These are phyloP conservation scores for Aspergillus bridgeri DNA, from an alignment of 495 filamentous ascomycete genomes.

Conservation along the genomic window DNA sequence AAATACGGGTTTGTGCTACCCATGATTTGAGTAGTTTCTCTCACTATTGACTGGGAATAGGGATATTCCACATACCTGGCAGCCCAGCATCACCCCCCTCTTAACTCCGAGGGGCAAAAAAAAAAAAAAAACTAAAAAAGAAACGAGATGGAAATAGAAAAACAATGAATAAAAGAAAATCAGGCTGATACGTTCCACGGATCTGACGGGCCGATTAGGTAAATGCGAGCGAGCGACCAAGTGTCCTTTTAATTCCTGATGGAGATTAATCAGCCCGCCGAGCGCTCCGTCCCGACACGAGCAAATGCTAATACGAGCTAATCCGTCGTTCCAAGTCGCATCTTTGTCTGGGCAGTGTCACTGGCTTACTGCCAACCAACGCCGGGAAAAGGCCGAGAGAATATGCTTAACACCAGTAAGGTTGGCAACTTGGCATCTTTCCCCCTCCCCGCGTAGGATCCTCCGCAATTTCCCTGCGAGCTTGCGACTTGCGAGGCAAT, in stretches of 20 bases:
- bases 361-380: constrained; percentile 1
- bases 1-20: too few species aligned
- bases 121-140: too few species aligned
- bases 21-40: too few species aligned
- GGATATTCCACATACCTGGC: too few species aligned
- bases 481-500: constrained; percentile 1
- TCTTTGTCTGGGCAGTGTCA: constrained; percentile 1
- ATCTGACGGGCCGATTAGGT: constrained; percentile 14
- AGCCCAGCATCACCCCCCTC: too few species aligned
- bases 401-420: constrained; percentile 50
- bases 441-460: constrained; percentile 19
- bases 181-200: constrained; percentile 8
- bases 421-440: constrained; percentile 31
- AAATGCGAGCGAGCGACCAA: constrained; percentile 2
- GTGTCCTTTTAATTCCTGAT: constrained; percentile 11
- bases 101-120: too few species aligned
- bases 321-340: constrained; percentile 1
- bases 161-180: neutral
- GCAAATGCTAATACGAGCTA: constrained; percentile 14
- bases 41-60: too few species aligned
- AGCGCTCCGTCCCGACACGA: constrained; percentile 9
- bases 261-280: constrained; percentile 10
- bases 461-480: constrained; percentile 5
- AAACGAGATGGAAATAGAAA: neutral
- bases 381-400: constrained; percentile 21